Evolutionary conservation across 108 stramenopile species (phyloP).

Genomic region (Cyclotella cryptica): DNA sequence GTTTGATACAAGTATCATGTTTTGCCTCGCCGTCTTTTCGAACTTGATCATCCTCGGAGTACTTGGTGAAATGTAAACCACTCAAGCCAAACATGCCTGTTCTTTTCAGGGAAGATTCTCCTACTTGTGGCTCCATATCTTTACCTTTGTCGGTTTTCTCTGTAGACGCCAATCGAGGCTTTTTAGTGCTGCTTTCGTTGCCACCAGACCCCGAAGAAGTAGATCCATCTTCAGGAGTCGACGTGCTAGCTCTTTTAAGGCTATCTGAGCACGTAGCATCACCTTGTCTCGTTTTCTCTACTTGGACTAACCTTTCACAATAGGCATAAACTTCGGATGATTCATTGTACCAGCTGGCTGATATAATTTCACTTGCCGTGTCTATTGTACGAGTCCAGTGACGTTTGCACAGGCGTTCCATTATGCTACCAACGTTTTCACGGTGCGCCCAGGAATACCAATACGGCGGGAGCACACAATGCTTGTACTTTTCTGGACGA

Average conservation of each 20-base stretch:
- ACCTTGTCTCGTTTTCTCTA: neutral
- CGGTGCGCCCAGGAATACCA: neutral
- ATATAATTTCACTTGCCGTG: neutral
- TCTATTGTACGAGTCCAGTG: neutral
- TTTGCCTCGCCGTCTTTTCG: neutral
- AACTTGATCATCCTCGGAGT: neutral
- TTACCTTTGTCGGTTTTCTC: neutral
- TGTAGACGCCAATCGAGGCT: neutral
- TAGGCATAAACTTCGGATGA: neutral
- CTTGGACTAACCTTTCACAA: neutral
- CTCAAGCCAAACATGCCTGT: too few relatives aligned
- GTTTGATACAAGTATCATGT: too few relatives aligned
- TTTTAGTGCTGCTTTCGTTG: neutral
- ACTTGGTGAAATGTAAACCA: neutral
- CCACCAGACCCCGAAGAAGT: neutral
- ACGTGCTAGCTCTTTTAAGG: neutral
- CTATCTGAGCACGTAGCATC: neutral
- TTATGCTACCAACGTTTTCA: neutral
- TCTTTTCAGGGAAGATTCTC: too few relatives aligned
- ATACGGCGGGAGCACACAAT: neutral
- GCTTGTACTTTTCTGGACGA: slow-evolving; percentile 16
- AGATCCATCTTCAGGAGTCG: neutral
- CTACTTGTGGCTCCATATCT: too few relatives aligned
- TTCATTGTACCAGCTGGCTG: neutral
- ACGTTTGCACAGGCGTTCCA: neutral